phyloP scores from a whole-genome alignment of 495 filamentous ascomycete genomes.

The Podospora tetraspora region DNA sequence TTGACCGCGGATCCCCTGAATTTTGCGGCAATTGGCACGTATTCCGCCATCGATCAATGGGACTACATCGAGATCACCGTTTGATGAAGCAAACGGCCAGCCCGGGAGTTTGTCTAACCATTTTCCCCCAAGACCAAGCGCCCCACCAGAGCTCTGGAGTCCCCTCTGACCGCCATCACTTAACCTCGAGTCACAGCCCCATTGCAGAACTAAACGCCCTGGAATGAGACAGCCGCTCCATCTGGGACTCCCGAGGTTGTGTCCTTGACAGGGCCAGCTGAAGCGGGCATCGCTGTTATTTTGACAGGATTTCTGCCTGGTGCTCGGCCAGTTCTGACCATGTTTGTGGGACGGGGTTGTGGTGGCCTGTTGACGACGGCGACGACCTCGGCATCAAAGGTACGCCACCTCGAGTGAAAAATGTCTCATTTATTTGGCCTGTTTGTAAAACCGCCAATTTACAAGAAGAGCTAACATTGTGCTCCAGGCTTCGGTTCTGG shows the following conservation, averaged over 20 bases:
- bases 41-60: neutral
- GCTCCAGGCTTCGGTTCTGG: slow-evolving; percentile 4
- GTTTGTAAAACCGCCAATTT: neutral
- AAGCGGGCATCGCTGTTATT: neutral
- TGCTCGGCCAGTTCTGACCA: neutral
- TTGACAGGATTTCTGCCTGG: neutral
- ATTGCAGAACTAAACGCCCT: neutral
- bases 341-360: slow-evolving; percentile 20
- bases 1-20: neutral
- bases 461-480: neutral
- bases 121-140: neutral
- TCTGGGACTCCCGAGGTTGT: slow-evolving; percentile 5
- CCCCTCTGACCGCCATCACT: slow-evolving; percentile 1
- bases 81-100: neutral
- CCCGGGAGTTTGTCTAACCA: neutral
- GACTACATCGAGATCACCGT: neutral
- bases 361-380: slow-evolving; percentile 22
- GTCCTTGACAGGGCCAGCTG: slow-evolving; percentile 11
- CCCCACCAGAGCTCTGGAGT: slow-evolving; percentile 10
- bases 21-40: neutral
- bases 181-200: slow-evolving; percentile 1
- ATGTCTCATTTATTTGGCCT: no score
- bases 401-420: neutral
- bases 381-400: slow-evolving; percentile 19
- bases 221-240: slow-evolving; percentile 1